Conservation (phyloP, 2,329 filamentous ascomycete genomes). For the Pseudocercospora macadamiae region DNA sequence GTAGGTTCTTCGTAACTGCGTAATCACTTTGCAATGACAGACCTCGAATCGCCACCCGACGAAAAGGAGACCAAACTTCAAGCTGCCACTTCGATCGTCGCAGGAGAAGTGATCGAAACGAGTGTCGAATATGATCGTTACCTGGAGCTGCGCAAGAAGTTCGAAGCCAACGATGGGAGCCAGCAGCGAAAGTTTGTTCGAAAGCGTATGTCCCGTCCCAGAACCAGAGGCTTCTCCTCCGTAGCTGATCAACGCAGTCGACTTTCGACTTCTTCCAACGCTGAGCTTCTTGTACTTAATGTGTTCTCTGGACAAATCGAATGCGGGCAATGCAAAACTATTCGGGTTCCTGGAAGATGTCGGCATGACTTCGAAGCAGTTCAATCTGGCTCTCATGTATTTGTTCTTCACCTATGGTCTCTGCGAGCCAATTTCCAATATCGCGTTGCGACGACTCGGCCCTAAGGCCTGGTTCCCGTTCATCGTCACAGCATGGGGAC, state of each 20-base stretch:
- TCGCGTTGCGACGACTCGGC: conserved; percentile 15
- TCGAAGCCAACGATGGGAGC: not conserved
- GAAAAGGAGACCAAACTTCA: not conserved
- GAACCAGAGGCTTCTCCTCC: no score
- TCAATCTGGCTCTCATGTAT: conserved; percentile 19
- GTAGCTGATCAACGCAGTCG: conserved; percentile 3
- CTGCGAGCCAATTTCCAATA: conserved; percentile 16
- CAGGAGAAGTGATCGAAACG: not conserved
- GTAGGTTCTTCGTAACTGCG: not conserved
- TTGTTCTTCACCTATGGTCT: conserved; percentile 19
- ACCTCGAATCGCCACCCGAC: not conserved
- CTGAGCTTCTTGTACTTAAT: conserved; percentile 16
- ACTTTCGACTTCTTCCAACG: conserved; percentile 12
- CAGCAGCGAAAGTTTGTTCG: conserved; percentile 2
- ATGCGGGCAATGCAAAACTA: conserved; percentile 16
- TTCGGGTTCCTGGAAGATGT: conserved; percentile 16
- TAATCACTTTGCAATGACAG: not conserved
- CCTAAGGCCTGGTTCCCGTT: conserved; percentile 18
- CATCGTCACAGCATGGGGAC: conserved; percentile 34
- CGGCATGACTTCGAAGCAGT: conserved; percentile 15
- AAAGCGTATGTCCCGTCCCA: conserved; percentile 1
- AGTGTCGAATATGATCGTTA: conserved; percentile 11
- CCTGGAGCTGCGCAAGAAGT: conserved; percentile 5
- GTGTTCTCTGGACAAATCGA: conserved; percentile 15
- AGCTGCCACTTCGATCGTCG: not conserved